Evolutionary conservation across 495 filamentous ascomycete species (phyloP).

Genomic region (Podospora pseudopauciseta): DNA sequence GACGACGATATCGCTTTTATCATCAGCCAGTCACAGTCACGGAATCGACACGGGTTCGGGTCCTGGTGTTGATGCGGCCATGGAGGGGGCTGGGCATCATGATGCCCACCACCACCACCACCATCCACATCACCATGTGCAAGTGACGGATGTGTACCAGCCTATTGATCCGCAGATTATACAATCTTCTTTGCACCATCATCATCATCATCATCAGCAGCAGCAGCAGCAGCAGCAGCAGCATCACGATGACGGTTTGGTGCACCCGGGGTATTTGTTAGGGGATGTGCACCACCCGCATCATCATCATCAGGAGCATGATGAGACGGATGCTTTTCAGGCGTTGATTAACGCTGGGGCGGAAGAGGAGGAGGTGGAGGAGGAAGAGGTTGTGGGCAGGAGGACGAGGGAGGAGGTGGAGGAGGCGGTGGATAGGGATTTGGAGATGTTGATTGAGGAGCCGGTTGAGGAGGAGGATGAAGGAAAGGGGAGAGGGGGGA

Average conservation of each 20-base stretch:
- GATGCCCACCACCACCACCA: conserved; percentile 21
- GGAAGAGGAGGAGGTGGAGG: conserved; percentile 15
- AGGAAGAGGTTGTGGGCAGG: not conserved
- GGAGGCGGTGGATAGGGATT: conserved; percentile 43
- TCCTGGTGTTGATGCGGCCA: conserved; percentile 9
- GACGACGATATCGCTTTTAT: conserved; percentile 31
- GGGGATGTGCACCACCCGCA: conserved; percentile 13
- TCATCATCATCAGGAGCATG: conserved; percentile 25
- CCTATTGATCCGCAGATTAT: conserved; percentile 53
- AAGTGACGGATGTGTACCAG: conserved; percentile 33
- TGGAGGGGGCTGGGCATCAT: conserved; percentile 13
- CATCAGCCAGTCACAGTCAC: conserved; percentile 21
- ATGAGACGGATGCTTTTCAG: conserved; percentile 40
- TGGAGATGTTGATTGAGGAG: conserved; percentile 53
- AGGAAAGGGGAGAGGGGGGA: conserved; percentile 7
- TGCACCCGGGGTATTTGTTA: conserved; percentile 10
- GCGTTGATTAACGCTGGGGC: conserved; percentile 40
- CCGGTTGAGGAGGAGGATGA: conserved; percentile 34
- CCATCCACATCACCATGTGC: conserved; percentile 12
- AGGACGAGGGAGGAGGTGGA: conserved; percentile 18
- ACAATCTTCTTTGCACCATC: conserved; percentile 28
- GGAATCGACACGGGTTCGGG: not conserved
- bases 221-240: conserved; percentile 14
- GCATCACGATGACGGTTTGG: conserved; percentile 17
- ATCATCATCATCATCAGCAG: conserved; percentile 14